Conservation (phyloP, 495 filamentous ascomycete species). For the Pyronema omphalodes region DNA sequence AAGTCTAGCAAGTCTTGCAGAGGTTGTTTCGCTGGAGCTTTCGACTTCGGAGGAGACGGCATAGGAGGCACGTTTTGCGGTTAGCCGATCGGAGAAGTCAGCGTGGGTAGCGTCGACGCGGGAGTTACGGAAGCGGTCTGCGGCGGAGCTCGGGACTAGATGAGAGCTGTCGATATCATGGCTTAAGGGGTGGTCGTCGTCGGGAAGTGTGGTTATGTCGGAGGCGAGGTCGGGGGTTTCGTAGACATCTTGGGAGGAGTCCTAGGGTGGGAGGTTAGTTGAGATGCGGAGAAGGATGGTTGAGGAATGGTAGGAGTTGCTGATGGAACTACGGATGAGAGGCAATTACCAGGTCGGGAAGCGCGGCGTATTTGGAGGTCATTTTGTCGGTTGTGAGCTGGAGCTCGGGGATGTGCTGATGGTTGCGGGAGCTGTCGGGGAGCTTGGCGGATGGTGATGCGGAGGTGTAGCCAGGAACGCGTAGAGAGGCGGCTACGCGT, state of each 20-base stretch:
- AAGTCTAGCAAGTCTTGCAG: constrained; percentile 58
- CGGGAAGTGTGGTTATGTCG: constrained; percentile 38
- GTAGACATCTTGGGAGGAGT: constrained; percentile 82
- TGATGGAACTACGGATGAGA: not conserved
- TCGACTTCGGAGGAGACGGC: constrained; percentile 27
- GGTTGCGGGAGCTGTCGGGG: too few relatives aligned
- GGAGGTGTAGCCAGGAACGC: too few relatives aligned
- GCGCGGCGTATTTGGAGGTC: constrained; percentile 54
- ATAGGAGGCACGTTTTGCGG: constrained; percentile 62
- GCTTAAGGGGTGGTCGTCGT: constrained; percentile 38
- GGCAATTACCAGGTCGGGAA: constrained; percentile 60
- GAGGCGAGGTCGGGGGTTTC: constrained; percentile 84
- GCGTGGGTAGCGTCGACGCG: constrained; percentile 53
- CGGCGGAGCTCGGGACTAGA: constrained; percentile 56
- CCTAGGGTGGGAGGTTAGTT: constrained; percentile 30
- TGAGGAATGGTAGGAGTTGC: not conserved
- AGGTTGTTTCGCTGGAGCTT: constrained; percentile 36
- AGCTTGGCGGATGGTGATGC: too few relatives aligned
- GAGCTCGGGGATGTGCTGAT: not conserved
- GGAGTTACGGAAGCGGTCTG: constrained; percentile 58
- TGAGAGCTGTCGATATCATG: constrained; percentile 52
- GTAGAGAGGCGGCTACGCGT: too few relatives aligned
- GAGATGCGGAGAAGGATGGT: constrained; percentile 9
- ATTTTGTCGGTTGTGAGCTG: constrained; percentile 4
- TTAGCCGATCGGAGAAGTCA: constrained; percentile 70